Conservation (phyloP, 208 protist species). For the Wallacemonas collosoma region DNA sequence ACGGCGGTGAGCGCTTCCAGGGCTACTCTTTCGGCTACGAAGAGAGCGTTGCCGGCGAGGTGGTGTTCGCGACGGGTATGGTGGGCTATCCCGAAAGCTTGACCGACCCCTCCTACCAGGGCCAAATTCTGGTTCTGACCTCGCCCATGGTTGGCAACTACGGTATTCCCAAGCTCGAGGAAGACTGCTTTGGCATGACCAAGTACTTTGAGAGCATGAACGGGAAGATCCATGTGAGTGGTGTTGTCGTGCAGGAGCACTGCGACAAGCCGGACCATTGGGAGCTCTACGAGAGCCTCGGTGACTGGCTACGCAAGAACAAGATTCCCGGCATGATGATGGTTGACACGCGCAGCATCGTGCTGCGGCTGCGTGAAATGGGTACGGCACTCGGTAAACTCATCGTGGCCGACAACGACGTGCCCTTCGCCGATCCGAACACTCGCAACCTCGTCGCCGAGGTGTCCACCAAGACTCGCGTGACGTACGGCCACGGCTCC, state of each 20-base stretch:
- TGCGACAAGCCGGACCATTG: conserved; percentile 96
- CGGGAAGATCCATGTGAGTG: conserved; percentile 89
- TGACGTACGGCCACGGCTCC: conserved; percentile 88
- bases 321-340: conserved; percentile 97
- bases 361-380: conserved; percentile 95
- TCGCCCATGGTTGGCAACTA: conserved; percentile 98
- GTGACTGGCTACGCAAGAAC: conserved; percentile 90
- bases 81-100: conserved; percentile 94
- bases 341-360: conserved; percentile 98
- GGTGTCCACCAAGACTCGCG: conserved; percentile 87
- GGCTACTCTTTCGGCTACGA: conserved; percentile 97
- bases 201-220: conserved; percentile 96
- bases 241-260: conserved; percentile 94
- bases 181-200: conserved; percentile 93
- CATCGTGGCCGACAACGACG: conserved; percentile 62
- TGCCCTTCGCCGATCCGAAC: conserved; percentile 95
- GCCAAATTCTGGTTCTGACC: conserved; percentile 98
- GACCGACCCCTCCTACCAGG: conserved; percentile 98
- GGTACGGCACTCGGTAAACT: conserved; percentile 94
- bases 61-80: conserved; percentile 95
- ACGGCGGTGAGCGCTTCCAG: conserved; percentile 93
- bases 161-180: conserved; percentile 89
- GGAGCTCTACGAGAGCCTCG: conserved; percentile 85
- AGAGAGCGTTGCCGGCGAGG: conserved; percentile 82
- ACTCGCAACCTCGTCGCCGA: conserved; percentile 94